Evolutionary conservation across 257 asterid genomes (phyloP), one percentile per base, ranked within the genome.

Genomic region (Nicotiana paniculata): DNA sequence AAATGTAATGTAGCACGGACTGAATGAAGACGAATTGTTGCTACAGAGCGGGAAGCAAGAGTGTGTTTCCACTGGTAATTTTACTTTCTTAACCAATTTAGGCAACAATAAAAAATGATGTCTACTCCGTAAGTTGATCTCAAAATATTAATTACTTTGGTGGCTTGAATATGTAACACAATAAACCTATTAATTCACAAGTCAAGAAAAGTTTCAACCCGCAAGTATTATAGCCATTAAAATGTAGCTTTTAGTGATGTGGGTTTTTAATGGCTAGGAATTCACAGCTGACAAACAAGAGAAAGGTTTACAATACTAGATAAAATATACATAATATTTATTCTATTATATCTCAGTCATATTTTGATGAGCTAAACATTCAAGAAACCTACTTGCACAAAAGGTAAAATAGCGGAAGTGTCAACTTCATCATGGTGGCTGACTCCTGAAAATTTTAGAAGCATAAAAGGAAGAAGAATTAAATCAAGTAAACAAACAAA

Each of bases 381-480:
- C 63, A 74, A 74, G 16, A 13, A 21, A 81, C 85, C 37, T 91
- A 96, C 99, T 82, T 94, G 95, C 64, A 96, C 81, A 69, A 93
- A 96, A 54, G 99, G 98, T 30, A 51, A 67, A 79, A 94, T 68
- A 83, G 46, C 84, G 43, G 97, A 65, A 46, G 97, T 90, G 84
- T 92, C 97, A 77, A 96, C 98, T 90, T 96, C 82, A 80, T 96
- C 98, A 24, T 88, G 89, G 89, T 93, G 98, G 91, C 99, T 94
- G 89, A 96, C 83, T 80, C 98, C 99, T 96, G 93, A 77, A 72
- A 39, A 58, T 86, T 82, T 79, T 67, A 62, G 69, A 61, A 61
- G 59, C 37, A 77, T 59, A 32, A 80, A 26, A 70, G 62, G 68
- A 63, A 76, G 10, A 18, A 30, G 46, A 43, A 66, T 16, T 28